These are phyloP conservation scores for Eimeria acervulina DNA, from an alignment of 169 alveolate genomes.

Conservation along the genomic window DNA sequence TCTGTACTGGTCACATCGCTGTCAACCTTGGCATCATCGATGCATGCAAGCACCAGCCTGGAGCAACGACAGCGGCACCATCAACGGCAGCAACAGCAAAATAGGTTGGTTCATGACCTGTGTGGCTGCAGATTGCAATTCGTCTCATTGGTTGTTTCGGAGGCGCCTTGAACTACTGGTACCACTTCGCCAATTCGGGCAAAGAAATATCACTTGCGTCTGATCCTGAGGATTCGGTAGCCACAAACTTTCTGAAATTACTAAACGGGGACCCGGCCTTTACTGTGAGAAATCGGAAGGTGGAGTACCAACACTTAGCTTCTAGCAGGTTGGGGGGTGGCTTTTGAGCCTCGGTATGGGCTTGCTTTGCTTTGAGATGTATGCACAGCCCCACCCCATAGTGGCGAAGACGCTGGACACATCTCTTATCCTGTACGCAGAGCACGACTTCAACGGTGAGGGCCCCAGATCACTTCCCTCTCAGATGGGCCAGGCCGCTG, in stretches of 20 bases:
- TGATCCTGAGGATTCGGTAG: conserved; percentile 88
- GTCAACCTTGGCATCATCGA: not conserved
- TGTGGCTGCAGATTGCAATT: conserved; percentile 73
- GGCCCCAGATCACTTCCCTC: not conserved
- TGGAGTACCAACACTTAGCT: not conserved
- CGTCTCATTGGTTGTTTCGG: conserved; percentile 86
- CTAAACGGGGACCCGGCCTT: conserved; percentile 83
- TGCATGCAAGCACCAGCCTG: not conserved
- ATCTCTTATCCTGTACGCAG: conserved; percentile 92
- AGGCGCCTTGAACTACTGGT: conserved; percentile 90
- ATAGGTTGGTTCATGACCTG: conserved; percentile 69
- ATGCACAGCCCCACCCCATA: conserved; percentile 58
- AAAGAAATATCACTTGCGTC: conserved; percentile 86
- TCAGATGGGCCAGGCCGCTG: not conserved
- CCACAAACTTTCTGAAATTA: conserved; percentile 88
- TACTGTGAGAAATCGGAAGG: conserved; percentile 35
- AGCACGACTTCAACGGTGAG: conserved; percentile 91
- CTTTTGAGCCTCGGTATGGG: not conserved
- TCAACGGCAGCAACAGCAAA: not conserved
- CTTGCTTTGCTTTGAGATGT: not conserved
- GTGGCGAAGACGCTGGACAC: conserved; percentile 85
- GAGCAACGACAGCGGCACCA: not conserved
- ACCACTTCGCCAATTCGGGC: conserved; percentile 88
- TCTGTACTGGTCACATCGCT: not conserved
- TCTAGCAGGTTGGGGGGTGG: not conserved